Percentiles rank a stretch among this genome's conserved stretches.
phyloP scores from a whole-genome alignment of 139 green algal genomes.

The Deuterostichococcus epilithicus region DNA sequence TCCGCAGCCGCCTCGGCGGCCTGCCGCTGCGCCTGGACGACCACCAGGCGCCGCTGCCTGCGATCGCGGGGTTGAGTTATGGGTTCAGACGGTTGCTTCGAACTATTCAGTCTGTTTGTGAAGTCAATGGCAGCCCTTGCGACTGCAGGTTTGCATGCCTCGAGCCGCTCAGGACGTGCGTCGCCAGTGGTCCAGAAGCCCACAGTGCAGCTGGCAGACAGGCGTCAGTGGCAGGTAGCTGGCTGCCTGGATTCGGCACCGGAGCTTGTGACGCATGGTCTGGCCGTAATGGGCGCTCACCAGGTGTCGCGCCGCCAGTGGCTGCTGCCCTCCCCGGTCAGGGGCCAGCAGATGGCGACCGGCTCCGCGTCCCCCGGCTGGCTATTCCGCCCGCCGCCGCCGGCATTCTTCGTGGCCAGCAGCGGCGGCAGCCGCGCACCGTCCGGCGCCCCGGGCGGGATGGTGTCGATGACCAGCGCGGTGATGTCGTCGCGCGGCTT shows the following conservation, averaged over 20 bases:
- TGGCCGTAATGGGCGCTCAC: not conserved
- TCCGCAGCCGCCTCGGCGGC: not conserved
- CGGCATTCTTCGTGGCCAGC: not conserved
- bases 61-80: no score
- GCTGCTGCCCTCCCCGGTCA: not conserved
- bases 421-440: constrained; percentile 13
- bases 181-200: no score
- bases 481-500: constrained; percentile 47
- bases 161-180: no score
- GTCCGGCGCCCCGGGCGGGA: constrained; percentile 5
- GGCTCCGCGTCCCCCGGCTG: not conserved
- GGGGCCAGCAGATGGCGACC: not conserved
- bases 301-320: not conserved
- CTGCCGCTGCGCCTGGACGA: not conserved
- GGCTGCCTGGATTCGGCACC: no score
- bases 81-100: no score
- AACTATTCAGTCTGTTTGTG: no score
- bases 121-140: no score
- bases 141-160: no score
- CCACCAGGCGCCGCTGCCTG: not conserved
- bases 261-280: no score
- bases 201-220: no score
- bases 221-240: no score
- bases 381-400: not conserved
- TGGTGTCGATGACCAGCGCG: constrained; percentile 36